A percentile compares a stretch with the other conserved stretches of the same genome.
Evolutionary conservation across 1,284 basidiomycete genomes (phyloP).

Genomic region (Ganoderma sinense): DNA sequence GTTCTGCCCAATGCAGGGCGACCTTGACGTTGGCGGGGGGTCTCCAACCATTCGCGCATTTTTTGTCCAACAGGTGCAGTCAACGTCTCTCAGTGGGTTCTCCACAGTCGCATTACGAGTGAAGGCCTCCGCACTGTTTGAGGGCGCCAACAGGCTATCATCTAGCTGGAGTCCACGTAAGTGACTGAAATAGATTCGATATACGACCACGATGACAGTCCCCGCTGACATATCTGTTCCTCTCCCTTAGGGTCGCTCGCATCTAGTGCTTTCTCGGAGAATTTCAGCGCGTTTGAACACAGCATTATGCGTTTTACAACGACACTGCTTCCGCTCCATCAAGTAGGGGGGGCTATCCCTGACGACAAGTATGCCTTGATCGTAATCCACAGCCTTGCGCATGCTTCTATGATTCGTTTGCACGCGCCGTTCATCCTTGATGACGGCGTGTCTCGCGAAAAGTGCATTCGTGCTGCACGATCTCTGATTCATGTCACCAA

Average conservation of each 20-base stretch:
- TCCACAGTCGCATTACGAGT: conserved; percentile 68
- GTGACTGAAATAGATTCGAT: conserved; percentile 33
- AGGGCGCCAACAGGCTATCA: conserved; percentile 67
- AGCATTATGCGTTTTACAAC: conserved; percentile 67
- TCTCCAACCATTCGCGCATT: conserved; percentile 68
- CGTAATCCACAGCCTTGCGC: conserved; percentile 68
- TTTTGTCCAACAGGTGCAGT: conserved; percentile 59
- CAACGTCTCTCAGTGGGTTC: conserved; percentile 58
- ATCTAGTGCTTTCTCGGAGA: conserved; percentile 57
- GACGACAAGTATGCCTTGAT: conserved; percentile 68
- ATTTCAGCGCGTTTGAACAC: conserved; percentile 66
- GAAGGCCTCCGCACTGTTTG: conserved; percentile 78
- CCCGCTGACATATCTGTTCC: neutral
- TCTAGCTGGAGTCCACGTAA: conserved; percentile 66
- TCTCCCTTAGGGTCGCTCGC: conserved; percentile 44
- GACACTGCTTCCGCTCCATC: conserved; percentile 68
- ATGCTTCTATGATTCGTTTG: conserved; percentile 72
- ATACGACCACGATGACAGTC: neutral
- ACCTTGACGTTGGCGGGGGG: conserved; percentile 54
- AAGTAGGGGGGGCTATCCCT: conserved; percentile 61
- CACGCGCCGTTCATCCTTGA: conserved; percentile 68
- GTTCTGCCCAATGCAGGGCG: conserved; percentile 52
- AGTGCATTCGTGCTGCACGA: conserved; percentile 67
- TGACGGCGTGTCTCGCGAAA: conserved; percentile 67
- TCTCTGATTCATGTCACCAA: conserved; percentile 65